Base-by-base conservation (phyloP, 2,329 filamentous ascomycete species). In the Pyrenophora teres region DNA sequence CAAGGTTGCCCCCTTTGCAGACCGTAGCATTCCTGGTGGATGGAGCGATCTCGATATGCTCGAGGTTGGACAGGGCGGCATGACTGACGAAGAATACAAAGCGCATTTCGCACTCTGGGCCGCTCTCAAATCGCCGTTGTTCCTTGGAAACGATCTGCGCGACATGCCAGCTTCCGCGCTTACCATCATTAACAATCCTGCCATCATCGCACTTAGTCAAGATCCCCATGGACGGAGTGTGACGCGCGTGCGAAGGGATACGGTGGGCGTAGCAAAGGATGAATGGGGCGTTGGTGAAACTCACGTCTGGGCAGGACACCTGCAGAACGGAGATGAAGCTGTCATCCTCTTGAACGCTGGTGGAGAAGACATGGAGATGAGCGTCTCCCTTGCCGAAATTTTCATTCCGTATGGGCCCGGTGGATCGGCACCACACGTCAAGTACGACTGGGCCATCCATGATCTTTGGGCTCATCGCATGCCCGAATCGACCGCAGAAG, bases 61-160 rank as follows among this genome's bases (percentile, higher is more conserved):
- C 21, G 66, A 69, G 43, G 60, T 69, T 3, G 65, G 66, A 2
- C 62, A 69, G 36, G 65, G 66, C 3, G 65, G 65, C 5, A 64
- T 64, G 57, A 63, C 60, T 2, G 65, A 68, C 19, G 60, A 64
- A 47, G 66, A 76, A 57, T 62, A 73, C 62, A 67, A 72, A 59
- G 57, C 67, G 19, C 67, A 78, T 54, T 74, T 80, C 60, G 62
- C 74, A 52, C 51, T 73, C 3, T 69, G 77, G 77, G 62, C 74
- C 35, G 71, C 73, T 50, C 56, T 79, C 46, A 77, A 77, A 50
- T 72, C 68, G 5, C 74, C 75, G 48, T 56, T 78, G 47, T 51
- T 81, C 63, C 74, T 81, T 56, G 77, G 77, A 51, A 65, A 78
- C 59, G 50, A 73, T 56, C 52, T 72, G 68, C 70, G 68, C 38